Evolutionary conservation across 345 rosid genomes (phyloP), one percentile per base, ranked within the genome.

Genomic region (Theobroma cacao): DNA sequence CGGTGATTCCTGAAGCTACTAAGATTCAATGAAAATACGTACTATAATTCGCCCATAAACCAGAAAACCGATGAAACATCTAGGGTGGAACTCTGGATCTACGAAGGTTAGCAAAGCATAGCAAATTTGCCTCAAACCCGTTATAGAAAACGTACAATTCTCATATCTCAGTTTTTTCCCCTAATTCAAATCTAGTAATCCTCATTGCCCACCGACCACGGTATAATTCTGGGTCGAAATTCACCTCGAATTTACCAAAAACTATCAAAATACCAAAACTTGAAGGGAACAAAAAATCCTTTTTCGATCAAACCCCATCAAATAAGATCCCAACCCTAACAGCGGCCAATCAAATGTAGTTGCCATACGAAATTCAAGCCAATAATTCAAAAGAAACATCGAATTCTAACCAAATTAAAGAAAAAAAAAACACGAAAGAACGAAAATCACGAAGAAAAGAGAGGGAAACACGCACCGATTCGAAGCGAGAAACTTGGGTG

Each of bases 401-500:
- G 10, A 30, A 17, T 1, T 20, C 26, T 1, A 40, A 31, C n/a
- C 60, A 30, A n/a, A 36, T 24, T 0, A 2, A 13, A 58, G 17
- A 26, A 22, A 12, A n/a, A n/a, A 53, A 59, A 9, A 28, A 70
- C n/a, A n/a, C n/a, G n/a, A n/a, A n/a, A n/a, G n/a, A n/a, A n/a
- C n/a, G 20, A 28, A 24, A 10, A 48, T 28, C 31, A 48, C 28
- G 6, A 74, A 52, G 30, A 55, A 15, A 5, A 18, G 4, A 30
- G 6, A 2, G 36, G 45, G 4, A n/a, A 58, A 62, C 0, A 82
- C 86, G 31, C 48, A 90, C 93, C 79, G 93, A 77, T 33, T 88
- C 90, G 47, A 85, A 77, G 56, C 85, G 83, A 34, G 90, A 55
- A 80, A 84, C 74, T 58, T 87, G 85, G 50, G 86, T 40, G 15